Evolutionary conservation across 139 green algal genomes (phyloP).

Genomic region (Coelastrella sp.): DNA sequence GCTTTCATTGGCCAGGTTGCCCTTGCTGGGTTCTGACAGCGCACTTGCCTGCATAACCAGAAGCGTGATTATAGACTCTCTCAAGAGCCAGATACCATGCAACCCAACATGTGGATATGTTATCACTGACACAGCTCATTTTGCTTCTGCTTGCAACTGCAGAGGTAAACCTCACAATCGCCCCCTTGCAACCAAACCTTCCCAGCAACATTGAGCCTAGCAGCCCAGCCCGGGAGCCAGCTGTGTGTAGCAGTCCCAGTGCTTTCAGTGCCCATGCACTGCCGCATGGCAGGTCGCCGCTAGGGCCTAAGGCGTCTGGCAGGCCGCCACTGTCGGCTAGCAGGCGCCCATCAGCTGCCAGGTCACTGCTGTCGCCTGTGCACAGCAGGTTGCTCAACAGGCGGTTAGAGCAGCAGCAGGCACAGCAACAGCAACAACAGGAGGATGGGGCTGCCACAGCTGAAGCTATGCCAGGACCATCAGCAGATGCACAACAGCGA

Average conservation of each 20-base stretch:
- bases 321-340: background rate
- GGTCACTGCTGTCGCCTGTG: background rate
- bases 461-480: no score
- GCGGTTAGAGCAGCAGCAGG: slow-evolving; percentile 1
- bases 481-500: no score
- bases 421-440: no score
- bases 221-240: background rate
- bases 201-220: background rate
- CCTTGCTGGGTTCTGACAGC: background rate
- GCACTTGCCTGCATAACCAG: background rate
- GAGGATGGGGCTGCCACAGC: no score
- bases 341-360: background rate
- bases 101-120: background rate
- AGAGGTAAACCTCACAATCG: slow-evolving; percentile 8
- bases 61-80: background rate
- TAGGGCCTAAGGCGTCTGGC: background rate
- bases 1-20: no score
- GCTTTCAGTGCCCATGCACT: background rate
- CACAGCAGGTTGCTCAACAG: background rate
- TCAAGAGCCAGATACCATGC: background rate
- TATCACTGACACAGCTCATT: background rate
- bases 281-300: slow-evolving; percentile 3
- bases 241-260: background rate
- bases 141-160: background rate
- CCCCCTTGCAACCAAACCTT: background rate